Conservation (phyloP, 1,139 yeast genomes). For the Yamadazyma jaroonii region DNA sequence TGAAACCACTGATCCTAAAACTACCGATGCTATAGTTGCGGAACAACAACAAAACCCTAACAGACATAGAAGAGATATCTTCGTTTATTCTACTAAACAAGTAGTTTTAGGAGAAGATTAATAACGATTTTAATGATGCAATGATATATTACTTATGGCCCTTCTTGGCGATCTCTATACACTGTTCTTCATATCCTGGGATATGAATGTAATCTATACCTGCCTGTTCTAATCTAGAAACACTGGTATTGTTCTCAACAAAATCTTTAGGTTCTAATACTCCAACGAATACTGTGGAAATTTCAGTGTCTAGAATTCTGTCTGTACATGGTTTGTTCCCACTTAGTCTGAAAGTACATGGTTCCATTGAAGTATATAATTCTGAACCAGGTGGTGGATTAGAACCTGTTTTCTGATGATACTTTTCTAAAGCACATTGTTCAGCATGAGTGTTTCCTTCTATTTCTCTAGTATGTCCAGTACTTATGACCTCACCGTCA, state of each 20-base stretch:
- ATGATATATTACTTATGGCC: constrained; percentile 49
- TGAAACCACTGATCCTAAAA: not conserved
- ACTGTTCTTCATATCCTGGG: constrained; percentile 79
- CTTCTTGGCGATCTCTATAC: constrained; percentile 68
- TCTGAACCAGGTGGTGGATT: constrained; percentile 75
- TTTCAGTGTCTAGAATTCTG: constrained; percentile 57
- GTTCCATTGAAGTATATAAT: constrained; percentile 96
- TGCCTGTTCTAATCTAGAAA: constrained; percentile 45
- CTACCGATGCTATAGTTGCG: constrained; percentile 2
- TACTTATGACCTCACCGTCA: constrained; percentile 61
- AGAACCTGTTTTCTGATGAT: constrained; percentile 37
- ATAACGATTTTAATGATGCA: too few relatives aligned
- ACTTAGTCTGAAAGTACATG: constrained; percentile 85
- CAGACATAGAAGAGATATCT: constrained; percentile 43
- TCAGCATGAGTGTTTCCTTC: constrained; percentile 98
- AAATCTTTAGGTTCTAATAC: constrained; percentile 89
- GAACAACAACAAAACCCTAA: constrained; percentile 8
- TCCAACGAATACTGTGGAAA: constrained; percentile 84
- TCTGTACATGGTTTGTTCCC: constrained; percentile 90
- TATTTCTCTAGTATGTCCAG: constrained; percentile 87
- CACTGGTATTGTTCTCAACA: constrained; percentile 73
- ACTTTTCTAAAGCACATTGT: constrained; percentile 87
- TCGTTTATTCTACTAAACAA: constrained; percentile 54
- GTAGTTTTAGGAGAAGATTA: constrained; percentile 38
- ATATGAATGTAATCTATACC: constrained; percentile 76